phyloP scores from a whole-genome alignment of 176 grass and related monocot species.

The Eleusine coracana region DNA sequence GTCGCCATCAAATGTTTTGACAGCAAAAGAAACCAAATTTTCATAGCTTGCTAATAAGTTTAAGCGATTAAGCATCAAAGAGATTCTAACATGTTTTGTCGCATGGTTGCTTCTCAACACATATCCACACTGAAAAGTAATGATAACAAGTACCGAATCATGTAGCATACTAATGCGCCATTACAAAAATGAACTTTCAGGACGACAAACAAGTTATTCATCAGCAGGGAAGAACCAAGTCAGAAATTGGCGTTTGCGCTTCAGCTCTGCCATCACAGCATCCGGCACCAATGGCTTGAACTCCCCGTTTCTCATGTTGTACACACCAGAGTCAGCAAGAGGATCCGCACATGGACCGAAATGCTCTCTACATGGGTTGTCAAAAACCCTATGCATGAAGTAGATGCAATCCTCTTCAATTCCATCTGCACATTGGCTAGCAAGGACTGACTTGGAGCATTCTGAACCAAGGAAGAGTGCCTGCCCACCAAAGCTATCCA shows the following conservation, averaged over 20 bases:
- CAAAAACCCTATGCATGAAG: background rate
- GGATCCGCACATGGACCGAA: background rate
- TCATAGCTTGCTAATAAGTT: too few species aligned
- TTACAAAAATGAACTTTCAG: too few species aligned
- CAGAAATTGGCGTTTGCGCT: background rate
- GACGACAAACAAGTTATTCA: background rate
- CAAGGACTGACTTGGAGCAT: slow-evolving; percentile 17
- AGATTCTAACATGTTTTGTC: too few species aligned
- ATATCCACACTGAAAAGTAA: too few species aligned
- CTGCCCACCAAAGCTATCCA: background rate
- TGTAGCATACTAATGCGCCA: too few species aligned
- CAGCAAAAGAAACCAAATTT: too few species aligned
- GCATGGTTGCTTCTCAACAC: too few species aligned
- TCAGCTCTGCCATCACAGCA: background rate
- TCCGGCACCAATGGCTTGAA: background rate
- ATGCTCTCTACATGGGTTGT: background rate
- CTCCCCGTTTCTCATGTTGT: slow-evolving; percentile 5
- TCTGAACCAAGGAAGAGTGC: slow-evolving; percentile 10
- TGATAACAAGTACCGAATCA: too few species aligned
- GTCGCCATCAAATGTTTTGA: too few species aligned
- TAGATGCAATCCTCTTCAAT: slow-evolving; percentile 30
- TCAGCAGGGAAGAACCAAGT: slow-evolving; percentile 25
- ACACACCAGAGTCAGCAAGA: slow-evolving; percentile 9
- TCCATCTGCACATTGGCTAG: background rate
- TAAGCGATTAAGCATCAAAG: too few species aligned